Conservation (phyloP, 1,284 basidiomycete genomes). For the Papiliotrema flavescens region DNA sequence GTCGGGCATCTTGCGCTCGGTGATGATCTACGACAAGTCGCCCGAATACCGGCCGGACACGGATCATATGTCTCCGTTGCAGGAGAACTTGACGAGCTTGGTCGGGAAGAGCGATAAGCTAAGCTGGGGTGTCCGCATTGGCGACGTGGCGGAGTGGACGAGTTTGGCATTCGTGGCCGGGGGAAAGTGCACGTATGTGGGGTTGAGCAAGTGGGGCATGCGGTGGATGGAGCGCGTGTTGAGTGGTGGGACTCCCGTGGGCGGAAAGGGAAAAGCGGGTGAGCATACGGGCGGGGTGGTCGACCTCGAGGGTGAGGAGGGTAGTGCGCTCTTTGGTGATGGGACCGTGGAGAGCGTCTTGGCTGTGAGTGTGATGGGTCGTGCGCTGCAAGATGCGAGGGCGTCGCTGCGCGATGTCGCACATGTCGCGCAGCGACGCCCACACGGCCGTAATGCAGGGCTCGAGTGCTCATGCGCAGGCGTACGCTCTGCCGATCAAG, state of each 20-base stretch:
- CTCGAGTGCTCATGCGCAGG: constrained; percentile 55
- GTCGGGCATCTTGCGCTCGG: constrained; percentile 72
- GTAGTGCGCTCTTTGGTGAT: constrained; percentile 61
- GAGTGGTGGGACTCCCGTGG: neutral
- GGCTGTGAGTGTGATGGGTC: constrained; percentile 57
- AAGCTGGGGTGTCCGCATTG: constrained; percentile 68
- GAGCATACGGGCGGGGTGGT: constrained; percentile 46
- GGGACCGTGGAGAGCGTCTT: constrained; percentile 78
- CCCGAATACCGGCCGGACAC: constrained; percentile 84
- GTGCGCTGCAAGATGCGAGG: neutral
- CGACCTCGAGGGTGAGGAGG: constrained; percentile 52
- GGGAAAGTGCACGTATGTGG: constrained; percentile 76
- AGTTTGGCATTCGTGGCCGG: constrained; percentile 78
- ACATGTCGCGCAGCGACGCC: too few species aligned
- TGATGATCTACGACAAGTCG: constrained; percentile 75
- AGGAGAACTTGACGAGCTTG: constrained; percentile 66
- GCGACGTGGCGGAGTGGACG: constrained; percentile 77
- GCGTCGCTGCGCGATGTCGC: too few species aligned
- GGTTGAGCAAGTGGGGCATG: constrained; percentile 80
- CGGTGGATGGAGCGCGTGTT: constrained; percentile 68
- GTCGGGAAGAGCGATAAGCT: constrained; percentile 57
- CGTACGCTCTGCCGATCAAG: constrained; percentile 84
- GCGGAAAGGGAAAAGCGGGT: too few species aligned
- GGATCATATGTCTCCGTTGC: constrained; percentile 76
- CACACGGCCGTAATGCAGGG: too few species aligned